phyloP scores from a whole-genome alignment of 768 basidiomycete species.

The Tylopilus intermedius region DNA sequence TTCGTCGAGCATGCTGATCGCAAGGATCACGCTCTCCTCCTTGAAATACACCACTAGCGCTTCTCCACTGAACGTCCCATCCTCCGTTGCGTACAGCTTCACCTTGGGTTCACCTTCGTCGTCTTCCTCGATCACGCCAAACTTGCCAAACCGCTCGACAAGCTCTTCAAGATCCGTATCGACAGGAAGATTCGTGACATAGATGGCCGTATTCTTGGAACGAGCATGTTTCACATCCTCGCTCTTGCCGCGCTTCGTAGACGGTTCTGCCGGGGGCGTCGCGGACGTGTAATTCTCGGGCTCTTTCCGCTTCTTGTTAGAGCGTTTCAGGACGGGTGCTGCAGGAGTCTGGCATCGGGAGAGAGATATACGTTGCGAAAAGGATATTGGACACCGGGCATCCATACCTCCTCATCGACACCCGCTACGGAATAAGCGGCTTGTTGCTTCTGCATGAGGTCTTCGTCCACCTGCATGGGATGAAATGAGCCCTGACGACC shows the following conservation, averaged over 20 bases:
- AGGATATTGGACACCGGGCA: constrained; percentile 15
- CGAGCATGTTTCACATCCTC: constrained; percentile 47
- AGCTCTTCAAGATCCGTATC: constrained; percentile 74
- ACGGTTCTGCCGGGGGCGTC: constrained; percentile 44
- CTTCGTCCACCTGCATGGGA: constrained; percentile 70
- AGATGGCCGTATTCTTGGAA: constrained; percentile 92
- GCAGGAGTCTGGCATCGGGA: constrained; percentile 63
- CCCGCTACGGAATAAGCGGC: constrained; percentile 90
- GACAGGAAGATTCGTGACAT: constrained; percentile 75
- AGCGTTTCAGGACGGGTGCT: constrained; percentile 77
- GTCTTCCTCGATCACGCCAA: constrained; percentile 89
- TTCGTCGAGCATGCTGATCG: constrained; percentile 82
- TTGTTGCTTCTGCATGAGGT: constrained; percentile 83
- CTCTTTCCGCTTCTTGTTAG: constrained; percentile 75
- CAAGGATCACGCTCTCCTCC: constrained; percentile 88
- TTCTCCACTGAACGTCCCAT: constrained; percentile 88
- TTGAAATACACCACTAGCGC: constrained; percentile 96
- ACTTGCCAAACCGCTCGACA: constrained; percentile 82
- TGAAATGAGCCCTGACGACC: background rate
- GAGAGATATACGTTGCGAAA: constrained; percentile 22
- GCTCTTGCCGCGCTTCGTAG: constrained; percentile 66
- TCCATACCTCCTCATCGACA: constrained; percentile 86
- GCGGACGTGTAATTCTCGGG: constrained; percentile 67
- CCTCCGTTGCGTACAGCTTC: constrained; percentile 89
- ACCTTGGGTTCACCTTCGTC: constrained; percentile 88